phyloP scores from a whole-genome alignment of 1,284 basidiomycete species.

The Boletellus sp. region DNA sequence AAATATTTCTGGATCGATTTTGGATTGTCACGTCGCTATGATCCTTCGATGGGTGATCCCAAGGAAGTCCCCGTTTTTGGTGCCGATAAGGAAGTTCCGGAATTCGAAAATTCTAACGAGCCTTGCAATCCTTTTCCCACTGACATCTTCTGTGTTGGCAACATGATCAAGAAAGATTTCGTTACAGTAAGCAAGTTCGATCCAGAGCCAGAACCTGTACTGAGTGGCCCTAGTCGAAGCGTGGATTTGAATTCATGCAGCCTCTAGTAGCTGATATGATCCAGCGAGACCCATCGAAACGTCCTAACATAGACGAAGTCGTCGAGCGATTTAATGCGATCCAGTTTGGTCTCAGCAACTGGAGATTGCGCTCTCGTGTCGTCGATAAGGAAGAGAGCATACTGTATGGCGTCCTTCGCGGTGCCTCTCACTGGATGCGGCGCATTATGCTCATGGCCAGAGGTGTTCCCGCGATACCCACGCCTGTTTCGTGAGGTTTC shows the following conservation, averaged over 20 bases:
- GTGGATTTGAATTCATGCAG: slow-evolving; percentile 16
- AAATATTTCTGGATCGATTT: slow-evolving; percentile 18
- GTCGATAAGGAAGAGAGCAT: slow-evolving; percentile 6
- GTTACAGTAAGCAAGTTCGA: slow-evolving; percentile 9
- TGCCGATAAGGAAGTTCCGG: slow-evolving; percentile 30
- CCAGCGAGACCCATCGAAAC: slow-evolving; percentile 10
- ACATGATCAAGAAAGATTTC: slow-evolving; percentile 8
- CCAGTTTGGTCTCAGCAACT: background rate
- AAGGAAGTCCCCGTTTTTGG: slow-evolving; percentile 20
- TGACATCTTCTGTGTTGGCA: slow-evolving; percentile 31
- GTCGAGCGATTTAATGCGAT: slow-evolving; percentile 7
- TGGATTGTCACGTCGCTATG: slow-evolving; percentile 26
- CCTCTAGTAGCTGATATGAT: slow-evolving; percentile 20
- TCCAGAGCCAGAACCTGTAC: too few relatives aligned
- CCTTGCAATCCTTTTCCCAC: slow-evolving; percentile 21
- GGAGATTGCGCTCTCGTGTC: slow-evolving; percentile 22
- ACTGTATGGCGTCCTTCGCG: background rate
- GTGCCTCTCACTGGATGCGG: slow-evolving; percentile 14
- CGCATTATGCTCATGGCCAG: slow-evolving; percentile 1
- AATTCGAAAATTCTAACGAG: slow-evolving; percentile 10
- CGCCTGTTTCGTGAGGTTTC: background rate
- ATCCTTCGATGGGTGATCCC: slow-evolving; percentile 17
- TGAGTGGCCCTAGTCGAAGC: slow-evolving; percentile 3
- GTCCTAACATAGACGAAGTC: slow-evolving; percentile 19
- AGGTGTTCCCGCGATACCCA: slow-evolving; percentile 13